phyloP scores from a whole-genome alignment of 1,284 basidiomycete genomes.

The Fomitiporia mediterranea region DNA sequence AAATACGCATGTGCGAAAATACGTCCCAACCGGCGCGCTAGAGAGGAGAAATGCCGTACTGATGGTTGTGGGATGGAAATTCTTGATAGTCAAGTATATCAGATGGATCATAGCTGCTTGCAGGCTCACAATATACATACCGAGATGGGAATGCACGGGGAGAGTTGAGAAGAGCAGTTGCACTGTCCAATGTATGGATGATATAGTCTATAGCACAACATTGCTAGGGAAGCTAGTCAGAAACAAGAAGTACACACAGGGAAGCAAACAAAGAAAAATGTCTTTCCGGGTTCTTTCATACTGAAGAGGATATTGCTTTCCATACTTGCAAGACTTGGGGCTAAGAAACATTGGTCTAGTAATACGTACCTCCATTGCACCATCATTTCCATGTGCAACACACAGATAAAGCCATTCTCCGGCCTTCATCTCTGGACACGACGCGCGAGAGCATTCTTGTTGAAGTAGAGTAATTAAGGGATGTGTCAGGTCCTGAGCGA shows the following conservation, averaged over 20 bases:
- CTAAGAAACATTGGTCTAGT: too few relatives aligned
- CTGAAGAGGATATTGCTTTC: too few relatives aligned
- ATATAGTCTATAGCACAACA: conserved; percentile 99
- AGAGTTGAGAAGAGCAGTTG: conserved; percentile 90
- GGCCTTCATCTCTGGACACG: conserved; percentile 96
- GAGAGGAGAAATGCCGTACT: conserved; percentile 81
- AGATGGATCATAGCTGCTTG: not conserved
- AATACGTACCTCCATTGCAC: conserved; percentile 62
- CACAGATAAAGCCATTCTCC: conserved; percentile 96
- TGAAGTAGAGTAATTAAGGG: conserved; percentile 86
- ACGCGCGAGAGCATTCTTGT: conserved; percentile 74
- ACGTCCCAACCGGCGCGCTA: conserved; percentile 84
- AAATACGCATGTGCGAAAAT: conserved; percentile 97
- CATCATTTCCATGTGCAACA: conserved; percentile 83
- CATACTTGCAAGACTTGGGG: too few relatives aligned
- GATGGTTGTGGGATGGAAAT: conserved; percentile 79
- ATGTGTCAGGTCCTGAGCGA: conserved; percentile 88
- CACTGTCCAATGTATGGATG: conserved; percentile 90
- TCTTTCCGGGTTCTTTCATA: too few relatives aligned
- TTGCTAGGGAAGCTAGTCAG: conserved; percentile 44
- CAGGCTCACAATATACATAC: conserved; percentile 34
- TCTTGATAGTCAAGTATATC: conserved; percentile 33
- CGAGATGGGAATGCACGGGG: conserved; percentile 88
- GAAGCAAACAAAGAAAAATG: not conserved
- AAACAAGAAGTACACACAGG: not conserved